Percentiles rank a stretch among this genome's conserved stretches.
phyloP scores from a whole-genome alignment of 306 rosid species.

The Cicer yamashitae region DNA sequence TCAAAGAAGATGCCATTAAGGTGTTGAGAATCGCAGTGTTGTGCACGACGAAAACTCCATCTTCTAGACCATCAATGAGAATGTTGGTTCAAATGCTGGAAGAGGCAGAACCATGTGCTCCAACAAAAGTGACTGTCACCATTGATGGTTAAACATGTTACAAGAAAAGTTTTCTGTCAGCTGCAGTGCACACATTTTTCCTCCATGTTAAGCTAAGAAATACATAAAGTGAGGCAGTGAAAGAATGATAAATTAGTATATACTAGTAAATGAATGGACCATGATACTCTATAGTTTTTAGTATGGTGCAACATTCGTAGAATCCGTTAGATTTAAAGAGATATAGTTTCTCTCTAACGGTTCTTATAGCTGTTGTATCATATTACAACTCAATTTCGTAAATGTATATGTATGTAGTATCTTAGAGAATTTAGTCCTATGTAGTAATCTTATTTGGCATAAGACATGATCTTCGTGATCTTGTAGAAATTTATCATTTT shows the following conservation, averaged over 20 bases:
- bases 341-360: no score
- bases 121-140: slow-evolving; percentile 48
- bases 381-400: no score
- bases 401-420: not conserved
- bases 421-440: not conserved
- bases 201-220: slow-evolving; percentile 8
- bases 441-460: not conserved
- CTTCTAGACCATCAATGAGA: slow-evolving; percentile 89
- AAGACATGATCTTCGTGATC: no score
- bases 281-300: no score
- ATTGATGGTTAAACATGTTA: slow-evolving; percentile 46
- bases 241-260: slow-evolving; percentile 16
- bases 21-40: slow-evolving; percentile 67
- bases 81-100: slow-evolving; percentile 88
- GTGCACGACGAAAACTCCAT: slow-evolving; percentile 65
- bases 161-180: not conserved
- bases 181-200: slow-evolving; percentile 8
- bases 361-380: no score
- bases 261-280: not conserved
- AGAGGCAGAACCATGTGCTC: slow-evolving; percentile 68
- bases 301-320: no score
- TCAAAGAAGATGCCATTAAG: slow-evolving; percentile 67
- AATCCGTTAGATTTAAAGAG: no score
- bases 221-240: slow-evolving; percentile 3
- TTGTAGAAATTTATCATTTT: not conserved